Conservation (phyloP, 306 rosid species). For the Cucurbita pepo region DNA sequence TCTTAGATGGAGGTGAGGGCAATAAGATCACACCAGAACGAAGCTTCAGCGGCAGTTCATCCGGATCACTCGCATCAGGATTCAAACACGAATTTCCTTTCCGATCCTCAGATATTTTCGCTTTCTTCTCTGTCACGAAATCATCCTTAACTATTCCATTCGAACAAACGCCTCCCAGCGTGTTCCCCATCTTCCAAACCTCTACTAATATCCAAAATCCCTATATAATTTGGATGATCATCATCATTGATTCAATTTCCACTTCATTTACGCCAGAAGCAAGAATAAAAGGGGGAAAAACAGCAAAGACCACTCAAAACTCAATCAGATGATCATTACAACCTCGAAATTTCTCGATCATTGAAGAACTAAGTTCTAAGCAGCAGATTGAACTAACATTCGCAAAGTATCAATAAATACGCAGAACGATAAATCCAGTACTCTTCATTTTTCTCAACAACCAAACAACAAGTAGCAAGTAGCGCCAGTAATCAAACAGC, state of each 20-base stretch:
- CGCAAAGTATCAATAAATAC: neutral
- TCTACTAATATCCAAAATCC: neutral
- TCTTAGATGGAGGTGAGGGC: neutral
- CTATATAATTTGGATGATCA: neutral
- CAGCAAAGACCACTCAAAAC: neutral
- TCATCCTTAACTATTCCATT: conserved; percentile 13
- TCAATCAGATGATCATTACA: neutral
- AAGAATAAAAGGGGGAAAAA: neutral
- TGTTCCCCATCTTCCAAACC: conserved; percentile 5
- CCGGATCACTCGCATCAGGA: conserved; percentile 16
- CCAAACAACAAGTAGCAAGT: neutral
- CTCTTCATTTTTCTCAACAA: neutral
- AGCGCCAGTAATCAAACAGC: neutral
- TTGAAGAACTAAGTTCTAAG: neutral
- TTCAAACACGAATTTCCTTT: neutral
- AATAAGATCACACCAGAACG: neutral
- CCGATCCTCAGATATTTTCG: conserved; percentile 3
- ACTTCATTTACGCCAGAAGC: neutral
- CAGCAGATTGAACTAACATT: neutral
- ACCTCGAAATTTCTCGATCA: neutral
- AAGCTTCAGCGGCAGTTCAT: neutral
- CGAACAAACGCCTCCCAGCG: neutral
- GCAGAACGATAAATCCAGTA: neutral
- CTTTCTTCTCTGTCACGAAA: conserved; percentile 34
- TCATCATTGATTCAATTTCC: neutral